Percentiles rank a stretch among this genome's conserved stretches.
phyloP scores from a whole-genome alignment of 2,329 filamentous ascomycete species.

The Tolypocladium endophyticum region DNA sequence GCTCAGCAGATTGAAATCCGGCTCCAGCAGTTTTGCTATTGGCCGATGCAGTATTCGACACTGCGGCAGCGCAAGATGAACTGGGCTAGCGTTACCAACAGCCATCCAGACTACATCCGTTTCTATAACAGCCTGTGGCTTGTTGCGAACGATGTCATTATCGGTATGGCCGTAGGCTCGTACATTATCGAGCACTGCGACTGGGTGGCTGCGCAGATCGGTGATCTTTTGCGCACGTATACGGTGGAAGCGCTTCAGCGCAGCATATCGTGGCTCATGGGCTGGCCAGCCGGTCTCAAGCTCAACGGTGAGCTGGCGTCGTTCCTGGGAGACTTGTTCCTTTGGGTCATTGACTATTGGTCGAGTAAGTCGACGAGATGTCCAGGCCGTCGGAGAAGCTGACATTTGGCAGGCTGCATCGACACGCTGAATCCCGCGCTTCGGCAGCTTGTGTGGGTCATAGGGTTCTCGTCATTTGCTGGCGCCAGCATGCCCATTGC shows the following conservation, averaged over 20 bases:
- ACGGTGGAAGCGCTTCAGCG: conserved; percentile 79
- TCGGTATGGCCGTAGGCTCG: conserved; percentile 89
- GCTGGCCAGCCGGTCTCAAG: conserved; percentile 88
- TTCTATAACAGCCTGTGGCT: conserved; percentile 99
- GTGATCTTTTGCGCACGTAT: conserved; percentile 64
- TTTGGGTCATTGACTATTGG: conserved; percentile 99
- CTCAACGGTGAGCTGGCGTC: conserved; percentile 85
- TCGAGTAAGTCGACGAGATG: conserved; percentile 47
- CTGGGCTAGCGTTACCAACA: conserved; percentile 92
- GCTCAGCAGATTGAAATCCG: conserved; percentile 97
- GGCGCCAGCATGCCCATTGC: conserved; percentile 96
- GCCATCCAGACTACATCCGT: conserved; percentile 93
- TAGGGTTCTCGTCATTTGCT: conserved; percentile 89
- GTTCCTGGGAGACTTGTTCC: conserved; percentile 91
- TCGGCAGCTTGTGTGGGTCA: conserved; percentile 81
- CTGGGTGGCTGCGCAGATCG: conserved; percentile 73
- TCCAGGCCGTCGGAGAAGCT: conserved; percentile 5
- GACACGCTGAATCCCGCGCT: conserved; percentile 66
- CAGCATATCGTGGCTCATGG: conserved; percentile 93
- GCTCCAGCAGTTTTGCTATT: conserved; percentile 96
- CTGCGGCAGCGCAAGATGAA: conserved; percentile 80
- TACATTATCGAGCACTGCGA: conserved; percentile 94
- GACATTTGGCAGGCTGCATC: conserved; percentile 53
- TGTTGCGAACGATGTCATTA: conserved; percentile 96
- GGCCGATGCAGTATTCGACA: conserved; percentile 93